phyloP scores from a whole-genome alignment of 139 green algal genomes.

The Auxenochlorella protothecoides region DNA sequence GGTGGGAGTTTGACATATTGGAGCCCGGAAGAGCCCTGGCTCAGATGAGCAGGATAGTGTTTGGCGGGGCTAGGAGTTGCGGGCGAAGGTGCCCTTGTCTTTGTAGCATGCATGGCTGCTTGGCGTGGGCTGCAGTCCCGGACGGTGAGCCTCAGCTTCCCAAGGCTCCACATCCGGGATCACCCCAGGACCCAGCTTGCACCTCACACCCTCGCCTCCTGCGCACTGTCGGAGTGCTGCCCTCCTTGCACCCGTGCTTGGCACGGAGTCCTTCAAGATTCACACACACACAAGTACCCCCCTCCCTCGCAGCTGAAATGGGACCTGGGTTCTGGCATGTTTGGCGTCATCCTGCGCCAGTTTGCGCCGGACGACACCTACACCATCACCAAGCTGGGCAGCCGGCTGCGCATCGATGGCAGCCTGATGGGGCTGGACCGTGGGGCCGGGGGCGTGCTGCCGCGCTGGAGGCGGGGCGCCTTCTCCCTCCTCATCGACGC shows the following conservation, averaged over 20 bases:
- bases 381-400: slow-evolving; percentile 37
- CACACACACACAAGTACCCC: no score
- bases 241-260: background rate
- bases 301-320: slow-evolving; percentile 44
- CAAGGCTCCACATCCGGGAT: background rate
- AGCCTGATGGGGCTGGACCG: slow-evolving; percentile 60
- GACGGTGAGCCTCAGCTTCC: background rate
- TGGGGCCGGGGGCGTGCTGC: slow-evolving; percentile 35
- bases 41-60: background rate
- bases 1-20: no score
- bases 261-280: no score
- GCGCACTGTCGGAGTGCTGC: no score
- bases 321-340: slow-evolving; percentile 56
- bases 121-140: background rate
- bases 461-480: slow-evolving; percentile 61
- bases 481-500: slow-evolving; percentile 70
- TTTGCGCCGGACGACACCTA: slow-evolving; percentile 76
- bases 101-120: background rate
- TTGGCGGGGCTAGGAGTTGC: background rate
- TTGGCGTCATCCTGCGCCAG: slow-evolving; percentile 55
- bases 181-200: background rate
- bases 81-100: no score
- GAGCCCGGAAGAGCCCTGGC: no score
- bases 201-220: no score
- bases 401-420: slow-evolving; percentile 54